phyloP scores from a whole-genome alignment of 768 basidiomycete species.

The Boletus eberwhitei region DNA sequence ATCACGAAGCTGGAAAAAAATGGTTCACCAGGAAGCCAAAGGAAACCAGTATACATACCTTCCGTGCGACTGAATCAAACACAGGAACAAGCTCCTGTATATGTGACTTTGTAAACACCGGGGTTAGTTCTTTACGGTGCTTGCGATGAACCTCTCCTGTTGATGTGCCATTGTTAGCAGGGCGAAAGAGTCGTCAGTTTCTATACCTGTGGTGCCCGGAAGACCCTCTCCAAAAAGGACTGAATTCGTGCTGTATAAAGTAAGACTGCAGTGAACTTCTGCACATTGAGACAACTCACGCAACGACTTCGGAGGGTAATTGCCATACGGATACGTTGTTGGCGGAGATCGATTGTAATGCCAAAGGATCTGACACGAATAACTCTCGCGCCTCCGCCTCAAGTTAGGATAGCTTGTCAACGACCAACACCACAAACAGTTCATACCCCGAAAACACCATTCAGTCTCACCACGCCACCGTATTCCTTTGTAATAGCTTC shows the following conservation, averaged over 20 bases:
- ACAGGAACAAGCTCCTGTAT: neutral
- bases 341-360: constrained; percentile 1
- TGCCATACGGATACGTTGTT: constrained; percentile 1
- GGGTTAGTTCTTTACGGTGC: neutral
- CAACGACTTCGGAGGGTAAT: neutral
- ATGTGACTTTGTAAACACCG: constrained; percentile 1
- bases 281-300: neutral
- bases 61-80: neutral
- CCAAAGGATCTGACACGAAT: constrained; percentile 1
- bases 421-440: neutral
- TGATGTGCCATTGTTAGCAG: neutral
- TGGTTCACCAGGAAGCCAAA: neutral
- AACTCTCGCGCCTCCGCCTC: neutral
- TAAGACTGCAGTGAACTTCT: neutral
- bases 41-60: neutral
- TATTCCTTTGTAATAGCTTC: neutral
- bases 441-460: neutral
- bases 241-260: neutral
- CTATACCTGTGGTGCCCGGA: neutral
- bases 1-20: neutral
- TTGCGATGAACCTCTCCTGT: constrained; percentile 3
- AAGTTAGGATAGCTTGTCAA: neutral
- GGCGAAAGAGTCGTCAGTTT: neutral
- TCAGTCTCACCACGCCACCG: neutral
- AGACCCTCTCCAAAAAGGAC: constrained; percentile 2